phyloP scores from a whole-genome alignment of 768 basidiomycete species.

The Neoboletus brunneissimus region DNA sequence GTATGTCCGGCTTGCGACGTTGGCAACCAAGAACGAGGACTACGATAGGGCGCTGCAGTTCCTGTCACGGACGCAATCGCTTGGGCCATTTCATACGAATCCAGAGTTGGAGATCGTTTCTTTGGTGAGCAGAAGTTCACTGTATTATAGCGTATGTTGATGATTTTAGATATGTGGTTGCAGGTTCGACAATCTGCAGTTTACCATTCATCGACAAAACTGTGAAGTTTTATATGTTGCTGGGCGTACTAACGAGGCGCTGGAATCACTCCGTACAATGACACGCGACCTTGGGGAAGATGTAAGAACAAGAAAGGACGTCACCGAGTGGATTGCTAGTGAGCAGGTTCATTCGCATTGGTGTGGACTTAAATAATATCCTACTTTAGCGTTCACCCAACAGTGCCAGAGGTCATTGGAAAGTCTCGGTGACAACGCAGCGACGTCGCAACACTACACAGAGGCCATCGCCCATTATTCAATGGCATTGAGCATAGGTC shows the following conservation, averaged over 20 bases:
- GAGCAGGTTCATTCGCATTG: background rate
- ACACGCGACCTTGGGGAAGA: background rate
- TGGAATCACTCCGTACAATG: background rate
- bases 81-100: background rate
- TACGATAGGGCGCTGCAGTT: background rate
- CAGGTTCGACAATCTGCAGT: constrained; percentile 9
- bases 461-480: constrained; percentile 6
- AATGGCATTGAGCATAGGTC: background rate
- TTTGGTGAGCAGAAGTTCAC: background rate
- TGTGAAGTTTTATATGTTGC: constrained; percentile 3
- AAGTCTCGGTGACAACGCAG: constrained; percentile 1
- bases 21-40: background rate
- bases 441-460: background rate
- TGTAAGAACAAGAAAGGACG: background rate
- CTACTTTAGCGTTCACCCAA: constrained; percentile 1
- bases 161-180: constrained; percentile 8
- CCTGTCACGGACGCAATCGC: background rate
- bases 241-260: background rate
- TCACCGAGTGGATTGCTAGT: constrained; percentile 5
- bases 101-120: background rate
- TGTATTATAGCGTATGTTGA: background rate
- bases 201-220: background rate
- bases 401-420: background rate
- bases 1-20: constrained; percentile 2
- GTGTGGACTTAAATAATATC: background rate